Conservation (phyloP, 495 filamentous ascomycete genomes). For the Penicillium odoratum region DNA sequence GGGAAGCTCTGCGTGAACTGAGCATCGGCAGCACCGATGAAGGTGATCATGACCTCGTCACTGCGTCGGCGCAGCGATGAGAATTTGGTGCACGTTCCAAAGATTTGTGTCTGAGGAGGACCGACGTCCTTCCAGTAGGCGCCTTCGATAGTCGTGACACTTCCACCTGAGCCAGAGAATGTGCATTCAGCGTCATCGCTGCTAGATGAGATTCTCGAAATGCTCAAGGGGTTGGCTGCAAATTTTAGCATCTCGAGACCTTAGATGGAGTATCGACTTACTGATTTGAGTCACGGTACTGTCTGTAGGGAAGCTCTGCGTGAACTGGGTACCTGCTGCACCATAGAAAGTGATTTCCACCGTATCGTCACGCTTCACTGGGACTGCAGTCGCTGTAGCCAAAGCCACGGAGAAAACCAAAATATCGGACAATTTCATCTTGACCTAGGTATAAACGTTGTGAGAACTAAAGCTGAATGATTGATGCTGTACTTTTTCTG, state of each 20-base stretch:
- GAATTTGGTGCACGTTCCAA: conserved; percentile 26
- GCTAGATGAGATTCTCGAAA: conserved; percentile 26
- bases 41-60: conserved; percentile 10
- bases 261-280: conserved; percentile 4
- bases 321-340: conserved; percentile 28
- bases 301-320: conserved; percentile 27
- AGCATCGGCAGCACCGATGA: conserved; percentile 22
- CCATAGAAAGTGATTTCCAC: conserved; percentile 29
- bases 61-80: not conserved
- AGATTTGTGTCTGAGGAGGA: conserved; percentile 41
- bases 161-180: conserved; percentile 28
- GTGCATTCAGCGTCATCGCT: conserved; percentile 16
- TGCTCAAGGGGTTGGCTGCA: conserved; percentile 26
- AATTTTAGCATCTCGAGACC: conserved; percentile 4
- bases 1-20: conserved; percentile 20
- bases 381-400: conserved; percentile 12
- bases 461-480: not conserved
- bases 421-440: conserved; percentile 14
- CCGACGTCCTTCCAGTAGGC: conserved; percentile 27
- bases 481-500: not conserved
- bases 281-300: conserved; percentile 21
- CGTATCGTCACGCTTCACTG: conserved; percentile 8
- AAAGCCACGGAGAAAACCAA: conserved; percentile 12
- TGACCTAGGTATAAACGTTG: not conserved
- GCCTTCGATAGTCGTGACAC: conserved; percentile 24